phyloP scores from a whole-genome alignment of 1,284 basidiomycete genomes.

The Ganoderma sp. region DNA sequence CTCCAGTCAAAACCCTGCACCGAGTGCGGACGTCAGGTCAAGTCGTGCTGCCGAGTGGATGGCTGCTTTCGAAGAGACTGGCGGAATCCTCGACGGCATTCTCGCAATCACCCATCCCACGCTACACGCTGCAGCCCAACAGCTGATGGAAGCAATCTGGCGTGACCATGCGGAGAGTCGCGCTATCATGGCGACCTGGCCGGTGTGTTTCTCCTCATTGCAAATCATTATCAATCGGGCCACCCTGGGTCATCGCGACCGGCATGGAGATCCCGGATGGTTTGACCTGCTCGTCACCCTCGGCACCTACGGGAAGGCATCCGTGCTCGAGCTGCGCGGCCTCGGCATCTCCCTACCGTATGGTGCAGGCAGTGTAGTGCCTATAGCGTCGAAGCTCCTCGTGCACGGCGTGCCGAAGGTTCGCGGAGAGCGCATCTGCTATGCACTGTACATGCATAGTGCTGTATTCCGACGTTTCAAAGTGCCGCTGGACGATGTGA shows the following conservation, averaged over 20 bases:
- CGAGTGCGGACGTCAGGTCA: too few species aligned
- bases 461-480: too few species aligned
- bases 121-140: too few species aligned
- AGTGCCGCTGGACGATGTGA: too few species aligned
- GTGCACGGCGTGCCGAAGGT: conserved; percentile 1
- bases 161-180: too few species aligned
- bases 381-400: not conserved
- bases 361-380: not conserved
- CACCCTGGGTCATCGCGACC: not conserved
- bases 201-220: not conserved
- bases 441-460: not conserved
- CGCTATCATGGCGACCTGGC: not conserved
- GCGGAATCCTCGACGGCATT: too few species aligned
- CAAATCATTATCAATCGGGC: not conserved
- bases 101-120: too few species aligned
- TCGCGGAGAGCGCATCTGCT: not conserved
- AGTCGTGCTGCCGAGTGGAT: too few species aligned
- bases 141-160: too few species aligned
- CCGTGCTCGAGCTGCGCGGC: not conserved
- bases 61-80: too few species aligned
- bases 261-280: not conserved
- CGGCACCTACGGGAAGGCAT: not conserved
- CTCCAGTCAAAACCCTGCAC: too few species aligned
- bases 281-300: not conserved
- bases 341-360: not conserved